Percentiles rank a stretch among this genome's conserved stretches.
phyloP scores from a whole-genome alignment of 2,329 filamentous ascomycete species.

The Pseudogymnoascus sp. region DNA sequence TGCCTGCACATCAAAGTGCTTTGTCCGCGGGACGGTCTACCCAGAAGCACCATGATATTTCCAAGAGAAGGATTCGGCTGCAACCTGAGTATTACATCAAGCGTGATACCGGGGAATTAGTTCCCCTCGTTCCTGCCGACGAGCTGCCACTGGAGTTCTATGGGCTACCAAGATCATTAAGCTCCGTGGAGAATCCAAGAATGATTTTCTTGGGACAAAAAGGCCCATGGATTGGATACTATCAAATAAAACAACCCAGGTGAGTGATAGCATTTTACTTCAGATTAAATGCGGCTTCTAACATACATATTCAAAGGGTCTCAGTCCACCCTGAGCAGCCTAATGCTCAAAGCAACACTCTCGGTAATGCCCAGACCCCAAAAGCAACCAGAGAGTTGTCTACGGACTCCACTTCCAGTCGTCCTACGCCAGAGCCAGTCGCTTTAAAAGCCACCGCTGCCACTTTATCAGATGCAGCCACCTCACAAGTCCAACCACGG shows the following conservation, averaged over 20 bases:
- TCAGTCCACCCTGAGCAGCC: neutral
- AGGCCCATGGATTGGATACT: conserved; percentile 32
- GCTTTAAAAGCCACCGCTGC: neutral
- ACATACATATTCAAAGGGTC: neutral
- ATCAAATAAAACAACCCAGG: conserved; percentile 10
- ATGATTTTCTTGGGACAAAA: conserved; percentile 21
- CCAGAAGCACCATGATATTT: neutral
- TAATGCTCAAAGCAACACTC: neutral
- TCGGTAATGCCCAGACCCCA: neutral
- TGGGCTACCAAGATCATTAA: conserved; percentile 35
- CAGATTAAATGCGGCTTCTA: neutral
- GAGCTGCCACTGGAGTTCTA: conserved; percentile 36
- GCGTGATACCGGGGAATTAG: conserved; percentile 35
- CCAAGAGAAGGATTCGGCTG: neutral
- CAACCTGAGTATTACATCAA: conserved; percentile 36
- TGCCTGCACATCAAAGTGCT: neutral
- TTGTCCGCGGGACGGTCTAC: neutral
- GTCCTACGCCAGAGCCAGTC: neutral
- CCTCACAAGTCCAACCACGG: neutral
- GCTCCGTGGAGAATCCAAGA: conserved; percentile 31
- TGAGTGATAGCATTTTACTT: neutral
- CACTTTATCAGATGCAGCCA: neutral
- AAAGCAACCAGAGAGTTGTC: neutral
- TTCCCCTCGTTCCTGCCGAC: conserved; percentile 48
- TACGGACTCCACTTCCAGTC: neutral